phyloP scores from a whole-genome alignment of 345 rosid genomes.

The Luvunga scandens region DNA sequence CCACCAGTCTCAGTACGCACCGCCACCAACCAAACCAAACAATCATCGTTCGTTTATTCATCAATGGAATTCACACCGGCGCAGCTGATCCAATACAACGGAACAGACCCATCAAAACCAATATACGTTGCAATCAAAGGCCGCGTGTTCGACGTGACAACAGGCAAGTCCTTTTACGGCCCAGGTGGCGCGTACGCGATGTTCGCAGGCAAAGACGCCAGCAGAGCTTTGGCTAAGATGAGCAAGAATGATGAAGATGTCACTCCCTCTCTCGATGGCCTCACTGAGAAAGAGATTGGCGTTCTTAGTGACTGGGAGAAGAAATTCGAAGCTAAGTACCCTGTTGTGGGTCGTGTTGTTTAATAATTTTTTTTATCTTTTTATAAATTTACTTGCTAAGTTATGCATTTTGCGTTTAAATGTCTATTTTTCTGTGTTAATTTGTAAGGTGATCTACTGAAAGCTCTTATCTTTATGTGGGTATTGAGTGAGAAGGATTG shows the following conservation, averaged over 20 bases:
- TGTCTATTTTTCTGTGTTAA: background rate
- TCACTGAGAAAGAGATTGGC: constrained; percentile 70
- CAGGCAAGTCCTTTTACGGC: constrained; percentile 80
- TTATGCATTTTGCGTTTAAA: background rate
- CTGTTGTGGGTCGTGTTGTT: constrained; percentile 70
- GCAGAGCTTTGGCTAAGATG: constrained; percentile 89
- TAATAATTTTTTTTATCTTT: constrained; percentile 14
- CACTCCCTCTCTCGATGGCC: constrained; percentile 56
- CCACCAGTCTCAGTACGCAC: too few relatives aligned
- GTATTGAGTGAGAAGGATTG: background rate
- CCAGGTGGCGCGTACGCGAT: constrained; percentile 65
- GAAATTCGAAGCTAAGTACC: constrained; percentile 86
- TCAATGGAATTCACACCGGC: constrained; percentile 71
- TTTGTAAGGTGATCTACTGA: background rate
- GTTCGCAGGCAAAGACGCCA: constrained; percentile 85
- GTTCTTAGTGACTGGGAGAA: constrained; percentile 83
- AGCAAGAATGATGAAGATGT: constrained; percentile 89
- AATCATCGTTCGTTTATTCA: too few relatives aligned
- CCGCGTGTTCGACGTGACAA: constrained; percentile 67
- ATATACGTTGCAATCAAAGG: constrained; percentile 87
- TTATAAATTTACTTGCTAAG: background rate
- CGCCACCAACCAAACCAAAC: background rate
- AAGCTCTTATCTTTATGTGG: constrained; percentile 4
- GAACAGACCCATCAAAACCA: constrained; percentile 67
- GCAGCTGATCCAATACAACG: constrained; percentile 66